Percentiles rank a stretch among this genome's conserved stretches.
Evolutionary conservation across 2,329 filamentous ascomycete species (phyloP).

Genomic region (Cladosporium sp.): DNA sequence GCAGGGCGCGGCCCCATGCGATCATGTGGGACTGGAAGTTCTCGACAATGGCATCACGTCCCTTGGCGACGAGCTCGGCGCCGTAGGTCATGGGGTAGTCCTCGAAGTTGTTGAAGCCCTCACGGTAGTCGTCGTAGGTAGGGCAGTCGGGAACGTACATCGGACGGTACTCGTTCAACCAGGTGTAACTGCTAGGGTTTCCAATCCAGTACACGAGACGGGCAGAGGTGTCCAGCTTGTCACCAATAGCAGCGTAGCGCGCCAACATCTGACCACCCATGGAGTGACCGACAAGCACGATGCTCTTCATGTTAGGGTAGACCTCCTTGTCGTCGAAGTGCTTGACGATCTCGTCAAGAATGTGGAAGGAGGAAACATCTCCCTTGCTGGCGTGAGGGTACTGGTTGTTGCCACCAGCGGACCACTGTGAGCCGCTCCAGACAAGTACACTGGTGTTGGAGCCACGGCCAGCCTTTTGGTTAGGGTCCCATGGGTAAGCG

Average conservation of each 20-base stretch:
- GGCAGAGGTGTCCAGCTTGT: constrained; percentile 24
- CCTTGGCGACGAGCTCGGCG: constrained; percentile 29
- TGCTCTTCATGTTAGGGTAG: constrained; percentile 39
- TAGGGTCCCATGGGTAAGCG: constrained; percentile 36
- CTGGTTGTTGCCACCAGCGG: constrained; percentile 36
- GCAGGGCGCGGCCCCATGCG: constrained; percentile 36
- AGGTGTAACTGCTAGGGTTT: constrained; percentile 38
- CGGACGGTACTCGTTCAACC: constrained; percentile 34
- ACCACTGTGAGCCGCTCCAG: constrained; percentile 37
- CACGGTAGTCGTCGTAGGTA: constrained; percentile 36
- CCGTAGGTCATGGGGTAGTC: constrained; percentile 31
- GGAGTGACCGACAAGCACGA: constrained; percentile 40
- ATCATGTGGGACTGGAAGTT: constrained; percentile 36
- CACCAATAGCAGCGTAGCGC: constrained; percentile 36
- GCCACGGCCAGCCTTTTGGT: constrained; percentile 28
- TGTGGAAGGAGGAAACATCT: constrained; percentile 33
- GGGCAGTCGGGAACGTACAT: constrained; percentile 32
- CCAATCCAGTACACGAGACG: constrained; percentile 37
- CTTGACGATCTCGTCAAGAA: constrained; percentile 35
- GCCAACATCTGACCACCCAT: constrained; percentile 37
- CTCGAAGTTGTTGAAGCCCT: constrained; percentile 34
- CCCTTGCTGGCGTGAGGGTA: constrained; percentile 29
- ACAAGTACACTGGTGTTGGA: constrained; percentile 36
- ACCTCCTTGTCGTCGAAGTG: constrained; percentile 34
- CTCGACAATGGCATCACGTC: constrained; percentile 30